Base-by-base conservation (phyloP, 2,329 filamentous ascomycete genomes). In the Leptographium radiaticola region DNA sequence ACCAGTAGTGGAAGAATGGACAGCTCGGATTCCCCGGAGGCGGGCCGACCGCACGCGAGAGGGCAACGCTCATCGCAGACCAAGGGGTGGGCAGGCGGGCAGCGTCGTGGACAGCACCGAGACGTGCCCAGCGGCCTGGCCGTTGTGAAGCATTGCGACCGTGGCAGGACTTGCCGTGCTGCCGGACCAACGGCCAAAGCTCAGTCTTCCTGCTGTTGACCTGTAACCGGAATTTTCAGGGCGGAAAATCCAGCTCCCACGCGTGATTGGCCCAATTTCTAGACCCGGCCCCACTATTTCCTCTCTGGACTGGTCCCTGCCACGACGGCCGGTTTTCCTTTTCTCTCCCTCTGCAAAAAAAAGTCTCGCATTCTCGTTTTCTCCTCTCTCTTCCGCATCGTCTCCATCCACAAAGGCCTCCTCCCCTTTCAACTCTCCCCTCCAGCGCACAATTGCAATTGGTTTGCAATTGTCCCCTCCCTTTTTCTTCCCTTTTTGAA, bases 391-490 rank as follows among this genome's bases (percentile, higher is more conserved):
- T 55, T 58, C 55, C 58, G 56, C 55, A 53, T 56, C 56, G 54
- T 58, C 56, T 53, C 46, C 49, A 38, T 53, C 53, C 49, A 49
- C 18, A 42, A 25, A 53, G 33, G 40, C 46, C 52, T 42, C 45
- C 38, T 48, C 51, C 49, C 49, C 46, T 44, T 49, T 49, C n/a
- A 40, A 38, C 52, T 45, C 40, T 44, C 47, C 54, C 43, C 48
- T 44, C 36, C 53, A 42, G 52, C 36, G 42, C 65, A 66, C 79
- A 80, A 77, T 80, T 81, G 77, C 76, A 73, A 70, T 65, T 65
- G 60, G 68, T 58, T 70, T 75, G 79, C 79, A 81, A 81, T 83
- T 83, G 80, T 40, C 43, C 39, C 73, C 73, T 72, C 71, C 70
- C 69, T 63, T 71, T 72, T 67, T 68, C 67, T 71, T 68, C 68